Percentiles rank a stretch among this genome's conserved stretches.
These are phyloP conservation scores for Diatrype stigma DNA, from an alignment of 2,329 filamentous ascomycete species.

Conservation along the genomic window DNA sequence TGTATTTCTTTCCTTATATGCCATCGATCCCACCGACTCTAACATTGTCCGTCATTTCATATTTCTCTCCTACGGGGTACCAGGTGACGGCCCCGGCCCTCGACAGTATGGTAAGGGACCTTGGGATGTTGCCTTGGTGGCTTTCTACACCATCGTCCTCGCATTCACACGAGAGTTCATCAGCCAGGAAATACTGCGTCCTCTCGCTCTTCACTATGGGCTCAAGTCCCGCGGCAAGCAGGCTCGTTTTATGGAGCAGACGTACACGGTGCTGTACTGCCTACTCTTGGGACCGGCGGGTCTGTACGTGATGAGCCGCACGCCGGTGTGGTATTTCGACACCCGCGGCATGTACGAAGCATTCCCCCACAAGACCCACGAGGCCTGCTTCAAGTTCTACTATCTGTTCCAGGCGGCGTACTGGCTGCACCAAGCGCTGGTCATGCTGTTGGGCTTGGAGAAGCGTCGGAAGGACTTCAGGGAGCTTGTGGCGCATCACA, in stretches of 20 bases:
- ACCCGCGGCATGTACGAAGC: slow-evolving; percentile 67
- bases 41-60: slow-evolving; percentile 63
- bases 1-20: slow-evolving; percentile 53
- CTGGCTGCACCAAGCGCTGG: slow-evolving; percentile 70
- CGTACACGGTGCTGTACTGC: slow-evolving; percentile 71
- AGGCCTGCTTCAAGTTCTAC: slow-evolving; percentile 66
- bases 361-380: slow-evolving; percentile 65
- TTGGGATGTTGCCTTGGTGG: slow-evolving; percentile 65
- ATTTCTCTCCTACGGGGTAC: slow-evolving; percentile 66
- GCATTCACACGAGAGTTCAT: slow-evolving; percentile 72
- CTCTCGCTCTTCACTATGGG: slow-evolving; percentile 54
- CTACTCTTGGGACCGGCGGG: slow-evolving; percentile 62
- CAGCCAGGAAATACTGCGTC: slow-evolving; percentile 66
- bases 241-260: slow-evolving; percentile 70
- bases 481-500: slow-evolving; percentile 68
- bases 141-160: slow-evolving; percentile 67
- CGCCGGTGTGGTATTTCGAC: slow-evolving; percentile 72
- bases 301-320: slow-evolving; percentile 65
- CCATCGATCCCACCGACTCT: slow-evolving; percentile 56
- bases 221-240: slow-evolving; percentile 62
- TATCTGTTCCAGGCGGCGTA: slow-evolving; percentile 71
- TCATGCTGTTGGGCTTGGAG: slow-evolving; percentile 64
- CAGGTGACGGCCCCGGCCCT: slow-evolving; percentile 35
- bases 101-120: slow-evolving; percentile 67
- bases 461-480: slow-evolving; percentile 72